Evolutionary conservation across 345 rosid species (phyloP), one percentile per base, ranked within the genome.

Genomic region (Gossypium mustelinum): DNA sequence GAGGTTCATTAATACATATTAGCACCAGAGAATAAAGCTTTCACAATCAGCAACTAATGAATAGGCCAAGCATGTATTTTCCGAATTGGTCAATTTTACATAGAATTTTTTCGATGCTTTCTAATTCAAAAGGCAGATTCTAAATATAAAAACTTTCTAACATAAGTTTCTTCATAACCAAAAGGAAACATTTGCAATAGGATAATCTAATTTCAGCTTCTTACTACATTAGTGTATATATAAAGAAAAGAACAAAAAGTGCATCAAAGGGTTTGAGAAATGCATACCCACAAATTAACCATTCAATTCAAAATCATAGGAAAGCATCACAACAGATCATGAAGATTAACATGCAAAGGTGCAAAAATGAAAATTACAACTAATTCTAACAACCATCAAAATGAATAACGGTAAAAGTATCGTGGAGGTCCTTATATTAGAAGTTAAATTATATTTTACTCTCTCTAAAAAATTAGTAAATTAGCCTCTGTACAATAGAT

Each of bases 391-490:
- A 45, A 14, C 45, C 48, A 80, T 66, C 34, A 4, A 34, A 34
- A 34, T 34, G 22, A 34, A 34, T 1, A 4, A 34, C 1, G 0
- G 39, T 34, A 34, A 34, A 4, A 34, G 39, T 34, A 34, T 4
- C 1, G 0, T 29, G 0, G 5, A 29, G 5, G 5, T 0, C 1
- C 1, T 34, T 34, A 1, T 34, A 34, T 34, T 34, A 34, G 0
- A 1, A 4, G 0, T 34, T 34, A 4, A 0, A 34, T 4, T 34
- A 34, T 1, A 34, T 34, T 34, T 34, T 34, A 34, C 0, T 0
- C 39, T 0, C 0, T 34, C 0, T 34, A 34, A 34, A 34, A 34
- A 4, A 4, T 34, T 4, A 34, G 1, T 0, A 34, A 4, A 34
- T 4, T 34, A 34, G 1, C 39, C 2, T 5, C 0, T 34, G 39